Evolutionary conservation across 345 rosid genomes (phyloP), one percentile per base, ranked within the genome.

Genomic region (Crucihimalaya himalaica): DNA sequence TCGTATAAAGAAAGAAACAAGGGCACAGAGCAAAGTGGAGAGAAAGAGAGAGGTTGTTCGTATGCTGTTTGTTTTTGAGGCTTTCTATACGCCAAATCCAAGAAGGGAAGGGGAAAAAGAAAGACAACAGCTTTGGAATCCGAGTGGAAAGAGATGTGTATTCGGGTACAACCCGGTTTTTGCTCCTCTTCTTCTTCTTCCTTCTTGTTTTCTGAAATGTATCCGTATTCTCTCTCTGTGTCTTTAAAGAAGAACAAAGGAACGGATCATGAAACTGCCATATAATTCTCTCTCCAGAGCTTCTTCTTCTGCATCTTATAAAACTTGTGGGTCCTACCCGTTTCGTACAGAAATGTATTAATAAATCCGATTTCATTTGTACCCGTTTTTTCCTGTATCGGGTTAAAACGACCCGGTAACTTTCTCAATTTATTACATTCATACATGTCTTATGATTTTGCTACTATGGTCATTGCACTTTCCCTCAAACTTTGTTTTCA

Each of bases 161-260:
- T 61, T 80, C 72, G 78, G 84, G 63, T 66, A 70, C 64, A 45
- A 53, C 82, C 83, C 83, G 80, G 77, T 54, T 61, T 74, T 67
- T 48, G 6, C 72, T 66, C 79, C 31, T 74, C 52, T 39, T 25
- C 68, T 28, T 13, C 76, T 62, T 23, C 52, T 56, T 74, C n/a
- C n/a, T n/a, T n/a, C 67, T 66, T 56, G 53, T 27, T 74, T 67
- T 59, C 78, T 75, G 56, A 19, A 58, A 59, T 58, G 78, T 73
- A 53, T 62, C 16, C 21, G 21, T 57, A 21, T 21, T 54, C 55
- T 70, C 45, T 68, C 8, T 52, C 8, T 54, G 1, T 63, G 18
- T 23, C 47, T 65, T 35, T 56, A 43, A 63, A 55, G 77, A 63
- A 62, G 2, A 13, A 31, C n/a, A n/a, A 28, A 40, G 13, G 18